Evolutionary conservation across 768 basidiomycete species (phyloP).

Genomic region (Pleurotus cornucopiae): DNA sequence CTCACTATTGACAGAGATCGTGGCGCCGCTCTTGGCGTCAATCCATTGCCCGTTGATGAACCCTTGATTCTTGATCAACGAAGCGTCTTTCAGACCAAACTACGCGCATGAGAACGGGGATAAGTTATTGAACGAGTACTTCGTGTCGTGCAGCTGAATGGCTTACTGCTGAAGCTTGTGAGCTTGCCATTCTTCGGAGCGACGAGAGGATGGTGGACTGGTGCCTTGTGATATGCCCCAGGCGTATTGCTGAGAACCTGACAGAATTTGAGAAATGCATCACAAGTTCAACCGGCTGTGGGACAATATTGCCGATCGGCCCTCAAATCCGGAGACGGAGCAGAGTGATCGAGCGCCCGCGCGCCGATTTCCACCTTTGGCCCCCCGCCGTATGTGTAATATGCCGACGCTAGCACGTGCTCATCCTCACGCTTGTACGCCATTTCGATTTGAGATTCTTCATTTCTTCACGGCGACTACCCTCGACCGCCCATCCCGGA

Average conservation of each 20-base stretch:
- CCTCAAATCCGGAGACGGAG: too few relatives aligned
- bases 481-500: not conserved
- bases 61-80: conserved; percentile 69
- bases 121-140: not conserved
- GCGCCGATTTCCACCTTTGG: too few relatives aligned
- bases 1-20: conserved; percentile 75
- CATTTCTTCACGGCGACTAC: too few relatives aligned
- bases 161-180: conserved; percentile 29
- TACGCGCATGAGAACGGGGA: conserved; percentile 18
- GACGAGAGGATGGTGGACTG: not conserved
- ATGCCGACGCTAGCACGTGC: too few relatives aligned
- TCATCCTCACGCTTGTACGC: too few relatives aligned
- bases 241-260: not conserved
- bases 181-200: conserved; percentile 51
- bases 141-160: not conserved
- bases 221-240: not conserved
- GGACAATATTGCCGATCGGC: too few relatives aligned
- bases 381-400: too few relatives aligned
- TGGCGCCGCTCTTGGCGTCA: conserved; percentile 69
- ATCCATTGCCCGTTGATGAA: conserved; percentile 87
- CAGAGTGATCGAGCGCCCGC: too few relatives aligned
- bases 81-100: conserved; percentile 77
- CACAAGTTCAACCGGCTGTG: not conserved
- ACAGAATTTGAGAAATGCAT: not conserved
- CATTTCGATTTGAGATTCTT: too few relatives aligned